These are phyloP conservation scores for Aspergillus kassunensis DNA, from an alignment of 495 filamentous ascomycete species.

Conservation along the genomic window DNA sequence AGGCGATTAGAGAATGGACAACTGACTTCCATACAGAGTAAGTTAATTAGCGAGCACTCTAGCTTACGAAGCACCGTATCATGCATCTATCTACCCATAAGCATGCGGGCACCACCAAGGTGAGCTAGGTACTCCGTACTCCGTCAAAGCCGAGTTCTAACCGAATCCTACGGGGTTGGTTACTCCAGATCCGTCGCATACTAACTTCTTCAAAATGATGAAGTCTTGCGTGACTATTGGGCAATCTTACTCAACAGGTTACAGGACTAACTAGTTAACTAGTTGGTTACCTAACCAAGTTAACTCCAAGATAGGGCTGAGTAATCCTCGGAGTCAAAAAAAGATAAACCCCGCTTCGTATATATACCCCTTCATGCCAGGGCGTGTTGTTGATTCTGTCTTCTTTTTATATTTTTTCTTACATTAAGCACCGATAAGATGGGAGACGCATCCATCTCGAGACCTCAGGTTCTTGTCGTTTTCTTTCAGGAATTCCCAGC, in stretches of 20 bases:
- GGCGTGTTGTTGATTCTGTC: not conserved
- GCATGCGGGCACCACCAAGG: too few species aligned
- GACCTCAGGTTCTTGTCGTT: conserved; percentile 14
- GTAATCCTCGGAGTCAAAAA: not conserved
- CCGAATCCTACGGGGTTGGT: too few species aligned
- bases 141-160: too few species aligned
- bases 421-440: conserved; percentile 27
- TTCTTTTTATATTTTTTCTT: not conserved
- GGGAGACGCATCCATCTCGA: conserved; percentile 19
- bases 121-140: too few species aligned
- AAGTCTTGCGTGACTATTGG: conserved; percentile 3
- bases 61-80: too few species aligned
- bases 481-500: conserved; percentile 9
- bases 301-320: not conserved
- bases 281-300: not conserved
- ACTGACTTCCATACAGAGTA: too few species aligned
- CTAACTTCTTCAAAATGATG: not conserved
- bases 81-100: too few species aligned
- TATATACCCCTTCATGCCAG: not conserved
- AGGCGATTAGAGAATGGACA: too few species aligned
- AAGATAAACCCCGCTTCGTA: not conserved
- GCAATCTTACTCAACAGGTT: not conserved
- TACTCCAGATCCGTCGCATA: too few species aligned
- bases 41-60: too few species aligned
- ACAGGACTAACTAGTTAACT: too few species aligned